Base-by-base conservation (phyloP, 2,329 filamentous ascomycete species). In the Huntiella bhutanensis region DNA sequence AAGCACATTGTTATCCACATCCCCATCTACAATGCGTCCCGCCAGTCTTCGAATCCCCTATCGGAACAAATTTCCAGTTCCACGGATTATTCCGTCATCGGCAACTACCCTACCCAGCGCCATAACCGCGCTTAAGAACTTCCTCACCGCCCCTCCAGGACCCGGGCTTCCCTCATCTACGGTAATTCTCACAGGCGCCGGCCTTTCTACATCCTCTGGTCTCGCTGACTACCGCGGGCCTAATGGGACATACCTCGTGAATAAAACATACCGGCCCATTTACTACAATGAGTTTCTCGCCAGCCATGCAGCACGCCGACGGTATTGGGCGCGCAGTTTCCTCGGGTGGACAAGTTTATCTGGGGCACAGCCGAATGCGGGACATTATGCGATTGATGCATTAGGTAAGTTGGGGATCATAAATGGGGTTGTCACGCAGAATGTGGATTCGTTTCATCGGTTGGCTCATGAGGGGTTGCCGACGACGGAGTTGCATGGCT, bases 321-420 rank as follows among this genome's bases (percentile, higher is more conserved):
- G 91, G 51, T 98, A 98, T 60, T 98, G 91, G 91, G 88, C 91
- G 1, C 68, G 91, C 42, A 93, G 83, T 57, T 98, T 93, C 60
- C 65, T 98, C 15, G 91, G 91, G 34, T 96, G 87, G 87, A 78
- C 83, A 3, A 85, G 75, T 39, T 65, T 96, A 53, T 66, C 81
- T 56, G 79, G 75, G 51, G 83, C 85, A n/a, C 66, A 65, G 49
- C 87, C 88, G 10, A 96, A 96, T 57, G 64, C 67, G 3, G 78
- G 77, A 2, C 91, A 98, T 63, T 69, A 73, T 58, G 85, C 87
- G 2, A 73, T 96, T 48, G 70, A 73, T 45, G 70, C 80, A 52
- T 65, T 96, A 33, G 82, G 75, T 2, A 62, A 70, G 4, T 64
- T 91, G 53, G 87, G 86, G 2, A 62, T 86, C 43, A 67, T 95